Base-by-base conservation (phyloP, 164 flowering plant species). In the Vitis amurensis region DNA sequence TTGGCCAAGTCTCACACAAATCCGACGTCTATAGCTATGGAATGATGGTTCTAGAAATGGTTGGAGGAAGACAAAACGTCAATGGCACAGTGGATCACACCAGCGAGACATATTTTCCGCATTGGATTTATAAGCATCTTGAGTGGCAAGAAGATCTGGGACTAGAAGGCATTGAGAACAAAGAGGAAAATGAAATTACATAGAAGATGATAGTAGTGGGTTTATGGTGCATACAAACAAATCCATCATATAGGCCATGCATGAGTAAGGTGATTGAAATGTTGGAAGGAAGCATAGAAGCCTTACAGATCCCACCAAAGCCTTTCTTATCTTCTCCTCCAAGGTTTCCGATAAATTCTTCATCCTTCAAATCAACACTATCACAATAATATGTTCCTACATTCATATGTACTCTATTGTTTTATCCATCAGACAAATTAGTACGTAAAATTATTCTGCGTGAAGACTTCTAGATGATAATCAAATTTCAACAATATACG, bases 21-120 rank as follows among this genome's bases (percentile, higher is more conserved):
- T 37, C 4, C 4, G 44, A 65, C 27, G 69, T 67, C 14, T 67
- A 67, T 15, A 67, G 60, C 51, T 67, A 67, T n/a, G 69, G 61
- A 37, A 67, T 31, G 69, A 55, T 67, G 61, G n/a, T 67, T 4
- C 49, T 67, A 11, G 50, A 67, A 30, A 67, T 67, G 61, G 61
- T 30, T 55, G 69, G 69, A 55, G 69, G 69, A n/a, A 67, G 60
- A 31, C 10, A 55, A 19, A 67, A 67, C 8, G 12, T 52, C 30
- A 5, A 55, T 55, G 9, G 3, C 11, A 50, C 3, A 44, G 60
- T 16, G 9, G 29, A 12, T 17, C 7, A 64, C 6, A 31, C 19
- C 14, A 55, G 60, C 31, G 61, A 67, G 29, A 15, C 11, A 29
- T 55, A 67, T 13, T 67, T 67, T 19, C 61, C 69, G n/a, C 61